Base-by-base conservation (phyloP, 352 stramenopile species). In the Phytopythium vexans region DNA sequence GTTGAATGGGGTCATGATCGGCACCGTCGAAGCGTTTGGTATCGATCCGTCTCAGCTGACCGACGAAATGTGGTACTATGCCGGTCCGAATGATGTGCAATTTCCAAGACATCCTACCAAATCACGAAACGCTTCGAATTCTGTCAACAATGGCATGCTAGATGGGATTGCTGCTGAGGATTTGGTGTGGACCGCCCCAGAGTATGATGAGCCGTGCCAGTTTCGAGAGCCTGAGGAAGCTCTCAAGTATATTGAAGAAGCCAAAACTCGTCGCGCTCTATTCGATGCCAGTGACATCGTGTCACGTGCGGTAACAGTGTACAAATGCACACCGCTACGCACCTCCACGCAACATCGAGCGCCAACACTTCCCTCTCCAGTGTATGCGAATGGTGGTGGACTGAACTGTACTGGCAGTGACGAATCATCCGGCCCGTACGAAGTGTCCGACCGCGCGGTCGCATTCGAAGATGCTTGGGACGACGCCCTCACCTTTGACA, bases 401-500 rank as follows among this genome's bases (percentile, higher is more conserved):
- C 6, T 6, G 6, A 37, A 42, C 11, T 7, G 5, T 4, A 37
- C 35, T 12, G 27, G 7, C 12, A 16, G 44, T 15, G 44, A 50
- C 33, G 31, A 14, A 9, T 7, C 12, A 10, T 16, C 67, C 21
- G 47, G 49, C 11, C 73, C 60, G 1, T 89, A 90, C 49, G 52
- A 60, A 27, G 58, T 88, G 10, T 58, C 69, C 0, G 54, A 71
- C 3, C 64, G 54, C 6, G 64, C 56, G 8, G 42, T 38, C 8
- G 60, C 52, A 4, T 77, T 76, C 32, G 9, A 40, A 12, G 40
- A 58, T 31, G 16, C 10, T 8, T 6, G 12, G 6, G 15, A 32
- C 16, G 48, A 53, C 8, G 43, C 48, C 15, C 70, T 98, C 31
- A 89, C 82, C 10, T 98, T 98, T 52, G 89, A 97, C 39, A 96